Evolutionary conservation across 306 rosid species (phyloP), one percentile per base, ranked within the genome.

Genomic region (Fragaria vesca): DNA sequence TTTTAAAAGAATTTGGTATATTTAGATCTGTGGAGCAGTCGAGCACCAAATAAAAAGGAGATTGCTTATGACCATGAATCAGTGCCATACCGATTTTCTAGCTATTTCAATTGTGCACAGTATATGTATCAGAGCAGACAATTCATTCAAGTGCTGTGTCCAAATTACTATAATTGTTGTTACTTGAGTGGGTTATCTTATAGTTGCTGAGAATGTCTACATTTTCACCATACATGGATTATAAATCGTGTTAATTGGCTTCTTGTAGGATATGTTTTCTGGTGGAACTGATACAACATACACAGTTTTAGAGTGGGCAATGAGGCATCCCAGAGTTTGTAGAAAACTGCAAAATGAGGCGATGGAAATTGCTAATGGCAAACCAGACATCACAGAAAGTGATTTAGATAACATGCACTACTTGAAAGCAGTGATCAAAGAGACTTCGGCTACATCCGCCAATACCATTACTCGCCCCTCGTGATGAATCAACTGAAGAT

Each of bases 241-340:
- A 13, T 26, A 10, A 50, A 21, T 1, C 10, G 21, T 15, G 12
- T 71, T 15, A 47, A 24, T 17, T 54, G 48, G 36, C 13, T 52
- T 54, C 3, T 18, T 82, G 54, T 58, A 82, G 84, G 89, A 82
- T 78, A 82, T 77, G 77, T 86, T 86, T 80, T 79, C 72, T 8
- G 93, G 84, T 0, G 94, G 94, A 8, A 89, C 91, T 0, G 91
- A 88, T 77, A 88, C 94, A 0, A 77, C 82, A 2, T 75, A 50
- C 24, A 75, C 82, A 5, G 76, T 71, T 8, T 62, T 91, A 20
- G 96, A 89, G 11, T 85, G 88, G 89, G 65, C 84, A 73, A 87
- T 85, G 11, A 87, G 47, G 28, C 84, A 90, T 40, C 91, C 91
- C 11, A 12, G 42, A 40, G 78, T 8, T 61, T 61, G 16, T 26